Conservation (phyloP, 164 flowering plant species). For the Vitis vinifera region ASM3070453v1 NC_081805.1:2714501-2715000, state of each 20-base stretch:
- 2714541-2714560: no score
- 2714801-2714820: slow-evolving; percentile 84
- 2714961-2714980: slow-evolving; percentile 80
- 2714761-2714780: slow-evolving; percentile 47
- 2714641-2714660: no score
- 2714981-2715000: slow-evolving; percentile 91
- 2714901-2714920: slow-evolving; percentile 70
- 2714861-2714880: slow-evolving; percentile 60
- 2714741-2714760: slow-evolving; percentile 36
- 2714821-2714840: slow-evolving; percentile 70
- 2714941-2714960: slow-evolving; percentile 92
- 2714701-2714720: neutral
- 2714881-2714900: slow-evolving; percentile 70
- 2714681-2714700: no score
- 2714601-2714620: no score
- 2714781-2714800: slow-evolving; percentile 39
- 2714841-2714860: slow-evolving; percentile 87
- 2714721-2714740: neutral
- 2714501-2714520: no score
- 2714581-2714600: no score
- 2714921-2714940: slow-evolving; percentile 80
- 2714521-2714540: no score
- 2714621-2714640: no score
- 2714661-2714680: no score
- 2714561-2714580: no score